These are phyloP conservation scores for Alternaria atra DNA, from an alignment of 2,329 filamentous ascomycete species.

Conservation along the genomic window DNA sequence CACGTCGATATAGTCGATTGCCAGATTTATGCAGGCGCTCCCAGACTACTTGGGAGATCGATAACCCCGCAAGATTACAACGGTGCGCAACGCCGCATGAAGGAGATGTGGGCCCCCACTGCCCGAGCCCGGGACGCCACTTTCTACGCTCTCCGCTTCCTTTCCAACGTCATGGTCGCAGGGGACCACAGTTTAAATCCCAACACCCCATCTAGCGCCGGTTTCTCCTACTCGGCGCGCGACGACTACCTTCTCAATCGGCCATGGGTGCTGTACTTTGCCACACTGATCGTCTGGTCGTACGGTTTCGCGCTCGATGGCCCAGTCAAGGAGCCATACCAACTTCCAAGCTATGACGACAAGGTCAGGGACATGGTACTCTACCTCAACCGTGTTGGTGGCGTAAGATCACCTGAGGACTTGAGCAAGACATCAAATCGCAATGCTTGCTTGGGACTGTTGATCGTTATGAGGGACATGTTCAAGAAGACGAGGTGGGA, in stretches of 20 bases:
- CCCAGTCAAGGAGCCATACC: constrained; percentile 64
- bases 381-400: constrained; percentile 77
- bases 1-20: constrained; percentile 98
- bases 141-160: constrained; percentile 89
- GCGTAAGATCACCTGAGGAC: constrained; percentile 77
- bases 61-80: constrained; percentile 85
- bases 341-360: constrained; percentile 68
- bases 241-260: constrained; percentile 91
- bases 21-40: constrained; percentile 92
- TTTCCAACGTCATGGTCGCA: constrained; percentile 82
- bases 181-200: constrained; percentile 55
- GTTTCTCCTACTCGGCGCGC: constrained; percentile 74
- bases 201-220: constrained; percentile 38
- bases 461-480: constrained; percentile 82
- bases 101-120: constrained; percentile 86
- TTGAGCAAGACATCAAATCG: constrained; percentile 76
- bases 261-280: constrained; percentile 95
- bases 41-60: constrained; percentile 81
- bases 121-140: constrained; percentile 89
- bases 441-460: constrained; percentile 81
- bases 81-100: constrained; percentile 83
- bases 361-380: constrained; percentile 80
- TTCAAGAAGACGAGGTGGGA: constrained; percentile 91
- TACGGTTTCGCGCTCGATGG: constrained; percentile 94
- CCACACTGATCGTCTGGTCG: constrained; percentile 90